phyloP scores from a whole-genome alignment of 2,329 filamentous ascomycete species.

The Pyrenophora graminea region DNA sequence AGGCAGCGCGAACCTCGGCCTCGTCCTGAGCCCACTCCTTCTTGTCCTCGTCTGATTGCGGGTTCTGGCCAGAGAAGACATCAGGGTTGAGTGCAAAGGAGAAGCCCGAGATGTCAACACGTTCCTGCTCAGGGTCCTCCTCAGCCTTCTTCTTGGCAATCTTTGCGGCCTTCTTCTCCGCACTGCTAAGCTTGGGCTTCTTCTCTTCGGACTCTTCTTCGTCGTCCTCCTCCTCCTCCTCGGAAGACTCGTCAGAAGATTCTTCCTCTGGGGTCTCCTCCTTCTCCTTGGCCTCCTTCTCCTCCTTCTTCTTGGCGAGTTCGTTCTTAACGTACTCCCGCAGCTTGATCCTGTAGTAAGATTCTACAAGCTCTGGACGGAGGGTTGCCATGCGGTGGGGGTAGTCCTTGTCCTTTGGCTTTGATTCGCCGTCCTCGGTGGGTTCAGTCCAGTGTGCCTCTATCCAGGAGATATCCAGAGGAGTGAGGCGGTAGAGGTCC shows the following conservation, averaged over 20 bases:
- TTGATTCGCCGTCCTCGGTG: constrained; percentile 52
- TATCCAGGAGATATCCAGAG: constrained; percentile 87
- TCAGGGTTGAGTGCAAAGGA: constrained; percentile 90
- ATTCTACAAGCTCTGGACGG: constrained; percentile 85
- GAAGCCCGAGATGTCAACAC: constrained; percentile 86
- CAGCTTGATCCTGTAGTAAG: constrained; percentile 82
- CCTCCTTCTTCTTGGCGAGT: constrained; percentile 56
- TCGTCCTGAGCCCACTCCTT: constrained; percentile 81
- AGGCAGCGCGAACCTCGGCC: constrained; percentile 82
- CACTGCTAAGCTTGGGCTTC: constrained; percentile 25
- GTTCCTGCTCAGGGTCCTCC: constrained; percentile 59
- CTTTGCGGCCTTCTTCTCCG: constrained; percentile 24
- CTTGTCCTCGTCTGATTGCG: constrained; percentile 90
- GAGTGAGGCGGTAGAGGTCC: constrained; percentile 92
- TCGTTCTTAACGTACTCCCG: constrained; percentile 85
- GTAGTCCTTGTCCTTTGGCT: constrained; percentile 63
- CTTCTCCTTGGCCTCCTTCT: constrained; percentile 40
- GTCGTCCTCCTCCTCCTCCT: constrained; percentile 60
- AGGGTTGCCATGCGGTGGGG: constrained; percentile 97
- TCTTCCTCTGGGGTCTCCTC: constrained; percentile 40
- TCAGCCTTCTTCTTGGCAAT: constrained; percentile 16
- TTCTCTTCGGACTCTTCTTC: constrained; percentile 70
- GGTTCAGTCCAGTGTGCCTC: constrained; percentile 67
- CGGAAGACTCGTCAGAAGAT: constrained; percentile 28
- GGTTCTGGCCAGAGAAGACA: constrained; percentile 88